Conservation (phyloP, 768 basidiomycete species). For the Fistulinella prunicolor region DNA sequence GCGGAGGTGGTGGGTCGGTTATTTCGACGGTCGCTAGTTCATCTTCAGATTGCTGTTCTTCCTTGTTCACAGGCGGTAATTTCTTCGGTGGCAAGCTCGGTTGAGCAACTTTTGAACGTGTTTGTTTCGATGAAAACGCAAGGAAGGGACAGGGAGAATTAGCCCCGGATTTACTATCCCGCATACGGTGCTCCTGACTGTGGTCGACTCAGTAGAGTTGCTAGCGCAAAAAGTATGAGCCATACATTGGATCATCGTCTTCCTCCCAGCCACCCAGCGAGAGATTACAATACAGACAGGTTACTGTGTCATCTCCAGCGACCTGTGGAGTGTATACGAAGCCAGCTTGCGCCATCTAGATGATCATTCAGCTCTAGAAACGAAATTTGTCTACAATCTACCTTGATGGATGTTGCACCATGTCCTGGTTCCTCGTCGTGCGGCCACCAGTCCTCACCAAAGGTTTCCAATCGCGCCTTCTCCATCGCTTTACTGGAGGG, state of each 20-base stretch:
- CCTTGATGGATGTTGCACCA: constrained; percentile 71
- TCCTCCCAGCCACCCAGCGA: constrained; percentile 84
- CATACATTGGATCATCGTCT: constrained; percentile 85
- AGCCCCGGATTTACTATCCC: constrained; percentile 47
- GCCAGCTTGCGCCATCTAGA: constrained; percentile 81
- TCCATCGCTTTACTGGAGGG: constrained; percentile 70
- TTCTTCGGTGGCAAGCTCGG: constrained; percentile 33
- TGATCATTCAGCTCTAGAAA: constrained; percentile 1
- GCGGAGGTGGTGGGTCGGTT: constrained; percentile 11
- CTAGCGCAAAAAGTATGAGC: neutral
- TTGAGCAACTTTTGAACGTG: constrained; percentile 31
- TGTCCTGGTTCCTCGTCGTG: constrained; percentile 63
- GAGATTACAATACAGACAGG: constrained; percentile 82
- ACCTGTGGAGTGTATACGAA: constrained; percentile 76
- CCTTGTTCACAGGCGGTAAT: neutral
- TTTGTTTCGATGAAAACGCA: constrained; percentile 27
- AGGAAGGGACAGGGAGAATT: constrained; percentile 43
- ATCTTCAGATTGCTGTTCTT: constrained; percentile 25
- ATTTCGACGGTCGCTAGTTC: constrained; percentile 11
- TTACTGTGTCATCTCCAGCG: constrained; percentile 72
- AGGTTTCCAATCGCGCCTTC: constrained; percentile 68
- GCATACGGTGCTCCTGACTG: constrained; percentile 75
- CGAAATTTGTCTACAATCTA: constrained; percentile 18
- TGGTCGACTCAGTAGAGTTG: constrained; percentile 4
- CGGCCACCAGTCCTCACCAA: constrained; percentile 72